Conservation (phyloP, 345 rosid species). For the Hypericum perforatum region DNA sequence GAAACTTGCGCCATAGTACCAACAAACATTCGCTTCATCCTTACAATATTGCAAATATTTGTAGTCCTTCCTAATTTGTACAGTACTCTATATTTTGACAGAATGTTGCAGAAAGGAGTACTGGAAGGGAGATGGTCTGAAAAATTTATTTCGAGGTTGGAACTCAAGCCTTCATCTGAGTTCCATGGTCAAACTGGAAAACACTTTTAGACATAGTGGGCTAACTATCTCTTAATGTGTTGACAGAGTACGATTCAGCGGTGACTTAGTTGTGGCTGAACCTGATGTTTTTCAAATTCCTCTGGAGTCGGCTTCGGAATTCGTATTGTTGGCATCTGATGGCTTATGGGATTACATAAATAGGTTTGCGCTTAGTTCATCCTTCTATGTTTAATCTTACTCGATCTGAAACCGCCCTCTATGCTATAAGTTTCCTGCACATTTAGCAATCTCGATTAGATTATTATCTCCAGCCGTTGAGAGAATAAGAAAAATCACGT, state of each 20-base stretch:
- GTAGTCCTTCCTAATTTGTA: constrained; percentile 1
- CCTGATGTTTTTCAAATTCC: constrained; percentile 65
- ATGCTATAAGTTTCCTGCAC: too few species aligned
- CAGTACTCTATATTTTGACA: constrained; percentile 19
- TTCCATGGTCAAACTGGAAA: too few species aligned
- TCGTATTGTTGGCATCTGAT: constrained; percentile 77
- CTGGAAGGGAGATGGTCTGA: constrained; percentile 80
- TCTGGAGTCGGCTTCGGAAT: constrained; percentile 70
- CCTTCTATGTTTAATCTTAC: not conserved
- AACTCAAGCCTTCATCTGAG: not conserved
- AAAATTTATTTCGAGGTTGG: constrained; percentile 77
- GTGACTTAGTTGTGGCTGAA: constrained; percentile 66
- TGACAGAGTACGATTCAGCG: constrained; percentile 52
- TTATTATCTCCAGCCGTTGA: not conserved
- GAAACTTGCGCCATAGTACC: constrained; percentile 17
- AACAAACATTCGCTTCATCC: not conserved
- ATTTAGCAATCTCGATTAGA: too few species aligned
- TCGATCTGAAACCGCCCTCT: too few species aligned
- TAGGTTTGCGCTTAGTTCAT: constrained; percentile 29
- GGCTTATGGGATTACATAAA: constrained; percentile 95
- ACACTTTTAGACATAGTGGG: not conserved
- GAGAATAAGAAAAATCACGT: not conserved
- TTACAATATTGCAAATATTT: not conserved
- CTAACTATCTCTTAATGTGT: constrained; percentile 5
- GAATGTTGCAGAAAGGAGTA: constrained; percentile 88